Percentiles rank a stretch among this genome's conserved stretches.
Evolutionary conservation across 805 yeast genomes (phyloP).

Genomic region (Lipomyces lipofer): DNA sequence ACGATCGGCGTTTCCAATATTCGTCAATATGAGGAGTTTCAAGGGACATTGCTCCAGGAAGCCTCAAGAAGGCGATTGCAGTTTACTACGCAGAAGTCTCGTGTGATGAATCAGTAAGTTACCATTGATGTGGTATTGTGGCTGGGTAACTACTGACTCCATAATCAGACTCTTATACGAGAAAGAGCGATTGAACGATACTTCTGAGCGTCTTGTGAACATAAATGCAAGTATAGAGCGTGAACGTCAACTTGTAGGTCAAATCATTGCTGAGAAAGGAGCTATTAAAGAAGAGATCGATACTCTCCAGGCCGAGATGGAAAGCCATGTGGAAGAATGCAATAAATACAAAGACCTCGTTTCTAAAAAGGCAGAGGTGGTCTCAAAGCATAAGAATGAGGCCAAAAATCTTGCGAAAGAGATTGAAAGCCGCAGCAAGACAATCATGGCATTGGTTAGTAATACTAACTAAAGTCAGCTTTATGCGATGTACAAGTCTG

Average conservation of each 20-base stretch:
- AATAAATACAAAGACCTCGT: slow-evolving; percentile 24
- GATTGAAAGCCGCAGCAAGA: slow-evolving; percentile 10
- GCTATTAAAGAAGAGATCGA: slow-evolving; percentile 47
- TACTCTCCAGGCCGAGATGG: slow-evolving; percentile 40
- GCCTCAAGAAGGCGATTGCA: slow-evolving; percentile 57
- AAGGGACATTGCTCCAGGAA: slow-evolving; percentile 46
- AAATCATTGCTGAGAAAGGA: slow-evolving; percentile 42
- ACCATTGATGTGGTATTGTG: background rate
- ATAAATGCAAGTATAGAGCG: slow-evolving; percentile 39
- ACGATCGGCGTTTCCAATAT: slow-evolving; percentile 56
- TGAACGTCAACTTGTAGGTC: slow-evolving; percentile 45
- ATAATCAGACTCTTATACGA: slow-evolving; percentile 54
- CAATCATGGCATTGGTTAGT: slow-evolving; percentile 16
- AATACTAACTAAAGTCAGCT: too few species aligned
- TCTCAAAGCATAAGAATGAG: slow-evolving; percentile 18
- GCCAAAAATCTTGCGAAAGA: slow-evolving; percentile 17
- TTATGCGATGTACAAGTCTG: background rate
- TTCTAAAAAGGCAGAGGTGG: slow-evolving; percentile 17
- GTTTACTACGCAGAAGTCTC: slow-evolving; percentile 59
- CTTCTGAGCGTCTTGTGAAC: slow-evolving; percentile 48
- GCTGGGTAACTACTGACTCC: background rate
- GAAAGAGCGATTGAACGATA: slow-evolving; percentile 56
- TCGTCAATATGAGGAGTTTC: slow-evolving; percentile 67
- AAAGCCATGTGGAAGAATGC: slow-evolving; percentile 33
- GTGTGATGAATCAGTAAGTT: slow-evolving; percentile 55